Base-by-base conservation (phyloP, 1,139 yeast species). In the Kodamaea anthophila region DNA sequence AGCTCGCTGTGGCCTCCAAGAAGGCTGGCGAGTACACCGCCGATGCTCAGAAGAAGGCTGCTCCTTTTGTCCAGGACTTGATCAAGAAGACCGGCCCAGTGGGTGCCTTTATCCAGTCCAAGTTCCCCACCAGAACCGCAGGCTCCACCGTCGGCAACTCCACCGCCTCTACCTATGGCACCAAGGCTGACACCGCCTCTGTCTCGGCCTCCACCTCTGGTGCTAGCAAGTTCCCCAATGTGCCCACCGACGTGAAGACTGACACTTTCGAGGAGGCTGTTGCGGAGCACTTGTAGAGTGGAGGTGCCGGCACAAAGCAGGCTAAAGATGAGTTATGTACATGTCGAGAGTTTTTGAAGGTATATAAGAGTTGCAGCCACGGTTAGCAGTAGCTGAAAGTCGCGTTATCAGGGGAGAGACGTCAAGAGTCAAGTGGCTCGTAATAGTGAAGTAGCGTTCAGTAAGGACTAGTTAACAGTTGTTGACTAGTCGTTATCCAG, bases 41-140 rank as follows among this genome's bases (percentile, higher is more conserved):
- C 38, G 30, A 63, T 29, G 81, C 77, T 31, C 69, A 71, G 41
- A 69, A 70, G 40, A 74, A 77, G 56, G 73, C 76, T 38, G 59
- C 60, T 41, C 72, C 72, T 34, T 60, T 59, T 43, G 36, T 65
- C 35, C 60, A 64, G 26, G 47, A 47, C 32, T 65, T 73, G 40
- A 66, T 73, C 47, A 62, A 69, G 45, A 74, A 74, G 55, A 55
- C 77, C 36, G 83, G 83, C 29, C 91, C 88, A 35, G 72, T 78
- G 35, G 74, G 77, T 31, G 49, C 67, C 24, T 74, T 73, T 44
- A 58, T 79, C 47, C 59, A 72, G 49, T 68, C 76, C 34, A 70
- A 74, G 53, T 55, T 77, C 48, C 81, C 83, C 35, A 71, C 74
- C 39, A 77, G 85, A 74, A 77, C 85, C 43, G 84, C 84, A 30